Base-by-base conservation (phyloP, 2,329 filamentous ascomycete genomes). In the Thelonectria discophora region DNA sequence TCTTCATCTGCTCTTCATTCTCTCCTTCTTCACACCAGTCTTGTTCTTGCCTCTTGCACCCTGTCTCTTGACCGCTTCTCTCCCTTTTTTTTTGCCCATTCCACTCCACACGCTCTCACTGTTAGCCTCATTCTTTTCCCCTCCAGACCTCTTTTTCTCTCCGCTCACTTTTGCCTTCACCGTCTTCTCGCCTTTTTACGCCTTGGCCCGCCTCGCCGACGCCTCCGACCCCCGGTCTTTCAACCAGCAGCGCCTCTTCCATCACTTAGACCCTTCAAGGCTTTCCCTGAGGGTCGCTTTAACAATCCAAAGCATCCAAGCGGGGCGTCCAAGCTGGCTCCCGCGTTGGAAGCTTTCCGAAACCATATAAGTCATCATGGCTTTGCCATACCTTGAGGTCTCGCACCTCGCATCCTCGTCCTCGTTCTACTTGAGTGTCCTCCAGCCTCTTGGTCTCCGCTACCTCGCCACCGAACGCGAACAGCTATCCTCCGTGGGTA, bases 371-470 rank as follows among this genome's bases (percentile, higher is more conserved):
- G 66, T 62, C 55, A 67, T 48, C 55, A 74, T 75, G 67, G 79
- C 80, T 75, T 72, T 83, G 65, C 84, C 86, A 50, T 81, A 81
- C 65, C 73, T 88, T 67, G 81, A 86, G 73, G 93, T 97, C 73
- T 89, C 88, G 63, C 89, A 94, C 76, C 86, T 97, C 55, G 87
- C 92, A 56, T 87, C 89, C 37, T 91, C 93, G 3, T 88, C 90
- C 51, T 95, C 92, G 8, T 97, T 96, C 81, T 97, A 93, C 77
- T 86, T 93, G 20, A 86, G 90, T 64, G 84, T 93, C 66, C 84
- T 92, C 8, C 91, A 94, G 69, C 90, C 92, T 3, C 83, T 97
- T 20, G 91, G 91, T 39, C 88, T 96, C 64, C 85, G 85, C 63
- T 96, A 88, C 58, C 58, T 76, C 46, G 52, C 58, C 42, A 64